phyloP scores from a whole-genome alignment of 2,329 filamentous ascomycete species.

The Penicillium oxalicum region DNA sequence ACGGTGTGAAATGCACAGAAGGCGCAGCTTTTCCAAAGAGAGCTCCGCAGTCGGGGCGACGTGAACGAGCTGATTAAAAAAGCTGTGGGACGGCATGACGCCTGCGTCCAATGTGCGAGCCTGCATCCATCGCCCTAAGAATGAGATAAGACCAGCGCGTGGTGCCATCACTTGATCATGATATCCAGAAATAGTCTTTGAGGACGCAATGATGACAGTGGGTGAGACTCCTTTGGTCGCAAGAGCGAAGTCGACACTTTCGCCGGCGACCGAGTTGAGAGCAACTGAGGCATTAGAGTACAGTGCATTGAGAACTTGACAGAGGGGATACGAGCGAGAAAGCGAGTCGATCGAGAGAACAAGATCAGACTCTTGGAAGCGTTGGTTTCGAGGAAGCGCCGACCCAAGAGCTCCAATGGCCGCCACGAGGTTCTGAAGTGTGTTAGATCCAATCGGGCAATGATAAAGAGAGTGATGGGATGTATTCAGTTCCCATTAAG shows the following conservation, averaged over 20 bases:
- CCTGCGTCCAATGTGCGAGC: constrained; percentile 66
- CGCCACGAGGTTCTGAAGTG: constrained; percentile 68
- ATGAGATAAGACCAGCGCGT: constrained; percentile 58
- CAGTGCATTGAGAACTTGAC: constrained; percentile 73
- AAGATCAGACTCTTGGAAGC: constrained; percentile 67
- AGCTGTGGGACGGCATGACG: constrained; percentile 62
- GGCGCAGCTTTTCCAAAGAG: constrained; percentile 62
- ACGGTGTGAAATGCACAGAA: constrained; percentile 74
- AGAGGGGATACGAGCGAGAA: constrained; percentile 70
- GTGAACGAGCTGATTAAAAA: constrained; percentile 47
- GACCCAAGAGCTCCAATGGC: constrained; percentile 72
- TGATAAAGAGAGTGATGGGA: too few species aligned
- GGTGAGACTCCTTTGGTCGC: constrained; percentile 71
- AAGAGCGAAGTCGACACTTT: constrained; percentile 62
- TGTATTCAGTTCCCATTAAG: too few species aligned
- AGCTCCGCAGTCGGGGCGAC: constrained; percentile 37
- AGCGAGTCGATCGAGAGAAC: constrained; percentile 81
- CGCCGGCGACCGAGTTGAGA: constrained; percentile 79
- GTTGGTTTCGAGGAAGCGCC: constrained; percentile 67
- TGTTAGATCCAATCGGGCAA: background rate
- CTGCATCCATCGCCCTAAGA: constrained; percentile 65
- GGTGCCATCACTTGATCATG: constrained; percentile 58
- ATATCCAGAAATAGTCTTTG: constrained; percentile 63
- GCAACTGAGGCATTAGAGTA: constrained; percentile 80
- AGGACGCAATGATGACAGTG: constrained; percentile 73